Conservation (phyloP, 2,329 filamentous ascomycete species). For the Neofusicoccum umdonicola region DNA sequence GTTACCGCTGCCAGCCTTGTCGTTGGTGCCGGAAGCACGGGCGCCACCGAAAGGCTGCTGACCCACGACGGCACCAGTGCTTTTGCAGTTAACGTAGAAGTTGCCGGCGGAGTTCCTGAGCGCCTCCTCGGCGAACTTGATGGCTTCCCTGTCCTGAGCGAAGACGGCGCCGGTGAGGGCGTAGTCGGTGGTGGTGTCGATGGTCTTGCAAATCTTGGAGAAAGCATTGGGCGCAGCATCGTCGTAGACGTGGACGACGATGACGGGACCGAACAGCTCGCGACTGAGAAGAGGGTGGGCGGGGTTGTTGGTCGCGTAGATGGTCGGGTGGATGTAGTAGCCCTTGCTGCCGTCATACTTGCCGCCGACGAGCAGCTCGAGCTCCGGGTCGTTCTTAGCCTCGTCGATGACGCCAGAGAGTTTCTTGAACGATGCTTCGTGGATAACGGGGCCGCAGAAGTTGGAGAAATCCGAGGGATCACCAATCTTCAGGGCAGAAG, state of each 20-base stretch:
- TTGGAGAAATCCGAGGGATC: constrained; percentile 68
- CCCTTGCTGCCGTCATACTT: constrained; percentile 74
- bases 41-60: constrained; percentile 55
- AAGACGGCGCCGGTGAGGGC: constrained; percentile 76
- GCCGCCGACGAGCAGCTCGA: constrained; percentile 73
- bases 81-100: constrained; percentile 86
- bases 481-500: constrained; percentile 68
- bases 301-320: constrained; percentile 73
- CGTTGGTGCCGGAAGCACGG: constrained; percentile 56
- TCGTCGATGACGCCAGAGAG: constrained; percentile 73
- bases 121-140: constrained; percentile 67
- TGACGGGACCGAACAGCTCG: constrained; percentile 80
- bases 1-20: constrained; percentile 56
- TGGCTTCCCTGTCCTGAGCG: constrained; percentile 63
- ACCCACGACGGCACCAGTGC: constrained; percentile 51
- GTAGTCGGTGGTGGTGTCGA: constrained; percentile 73
- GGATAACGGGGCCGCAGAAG: constrained; percentile 87
- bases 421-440: constrained; percentile 77
- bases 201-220: constrained; percentile 57
- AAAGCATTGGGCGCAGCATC: constrained; percentile 62
- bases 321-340: constrained; percentile 80
- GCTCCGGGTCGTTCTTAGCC: constrained; percentile 70
- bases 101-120: constrained; percentile 74
- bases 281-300: constrained; percentile 70
- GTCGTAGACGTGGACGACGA: constrained; percentile 74